Base-by-base conservation (phyloP, 352 stramenopile genomes). In the Lagenidium giganteum region DNA sequence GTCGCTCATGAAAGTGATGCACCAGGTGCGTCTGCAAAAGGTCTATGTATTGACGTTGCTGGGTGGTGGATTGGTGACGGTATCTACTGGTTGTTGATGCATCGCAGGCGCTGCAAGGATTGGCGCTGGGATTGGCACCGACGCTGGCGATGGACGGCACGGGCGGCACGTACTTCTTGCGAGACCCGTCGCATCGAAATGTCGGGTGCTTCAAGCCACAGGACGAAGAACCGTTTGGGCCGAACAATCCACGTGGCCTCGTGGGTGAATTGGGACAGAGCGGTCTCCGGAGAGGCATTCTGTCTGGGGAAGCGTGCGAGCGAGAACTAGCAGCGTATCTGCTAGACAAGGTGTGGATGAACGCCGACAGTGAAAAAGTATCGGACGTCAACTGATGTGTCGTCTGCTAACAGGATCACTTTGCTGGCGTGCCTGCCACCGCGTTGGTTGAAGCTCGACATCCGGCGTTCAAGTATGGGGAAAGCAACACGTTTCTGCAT, bases 161-260 rank as follows among this genome's bases (percentile, higher is more conserved):
- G 0, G 95, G 96, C n/a, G 96, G 96, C 37, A 98, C 95, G 13
- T 99, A 99, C 71, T 98, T 98, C 61, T 79, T 99, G 30, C 94
- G 96, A 37, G 93, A 98, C 64, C 78, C 89, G 4, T 72, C 76
- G 6, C 96, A 98, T 50, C 84, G 83, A 53, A 88, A 96, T 50
- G 83, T 98, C 18, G 90, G 85, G 17, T 97, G 97, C 21, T 99
- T 99, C 64, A 99, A 99, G 50, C 96, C 97, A 27, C 77, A 96
- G 43, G 96, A 99, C 60, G 97, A 99, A 59, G 97, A 99, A 51
- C 96, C 96, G 0, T 98, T 98, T 56, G 95, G 93, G 0, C 92
- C 93, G 33, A 98, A 98, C 63, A 99, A 99, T 67, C 96, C 96
- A 8, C 85, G 96, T 25, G 92, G 91, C 8, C 90, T 98, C 32